Evolutionary conservation across 768 basidiomycete genomes (phyloP).

Genomic region (Termitomyces sp.): DNA sequence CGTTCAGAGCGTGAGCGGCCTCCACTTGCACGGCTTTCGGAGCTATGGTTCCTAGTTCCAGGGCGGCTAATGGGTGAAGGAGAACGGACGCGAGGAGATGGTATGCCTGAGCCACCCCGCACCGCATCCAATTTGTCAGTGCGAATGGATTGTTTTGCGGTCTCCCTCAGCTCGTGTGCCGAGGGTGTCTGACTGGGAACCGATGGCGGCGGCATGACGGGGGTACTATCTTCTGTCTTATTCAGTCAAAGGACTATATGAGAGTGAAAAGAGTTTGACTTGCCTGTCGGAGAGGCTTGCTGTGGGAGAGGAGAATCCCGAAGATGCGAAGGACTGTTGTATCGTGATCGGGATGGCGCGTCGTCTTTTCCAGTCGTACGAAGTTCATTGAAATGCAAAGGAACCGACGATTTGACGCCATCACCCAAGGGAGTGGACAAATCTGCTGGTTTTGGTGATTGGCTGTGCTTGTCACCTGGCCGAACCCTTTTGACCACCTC

Average conservation of each 20-base stretch:
- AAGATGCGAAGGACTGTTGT: conserved; percentile 19
- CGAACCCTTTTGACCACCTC: conserved; percentile 68
- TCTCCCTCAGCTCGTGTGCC: conserved; percentile 76
- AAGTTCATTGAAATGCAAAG: conserved; percentile 14
- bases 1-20: conserved; percentile 55
- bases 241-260: conserved; percentile 37
- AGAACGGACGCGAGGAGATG: conserved; percentile 60
- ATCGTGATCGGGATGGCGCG: conserved; percentile 16
- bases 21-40: conserved; percentile 68
- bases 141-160: conserved; percentile 65
- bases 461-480: conserved; percentile 30
- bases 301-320: conserved; percentile 16
- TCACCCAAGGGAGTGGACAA: conserved; percentile 7
- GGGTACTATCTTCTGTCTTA: conserved; percentile 28
- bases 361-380: conserved; percentile 18
- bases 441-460: conserved; percentile 26
- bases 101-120: conserved; percentile 45
- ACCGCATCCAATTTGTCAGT: conserved; percentile 37
- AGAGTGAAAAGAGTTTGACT: conserved; percentile 25
- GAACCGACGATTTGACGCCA: conserved; percentile 10
- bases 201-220: conserved; percentile 70
- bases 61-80: conserved; percentile 61
- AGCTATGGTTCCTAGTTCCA: conserved; percentile 64
- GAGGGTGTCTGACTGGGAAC: conserved; percentile 74
- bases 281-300: conserved; percentile 14